Conservation (phyloP, 2,329 filamentous ascomycete species). For the Periconia digitata region DNA sequence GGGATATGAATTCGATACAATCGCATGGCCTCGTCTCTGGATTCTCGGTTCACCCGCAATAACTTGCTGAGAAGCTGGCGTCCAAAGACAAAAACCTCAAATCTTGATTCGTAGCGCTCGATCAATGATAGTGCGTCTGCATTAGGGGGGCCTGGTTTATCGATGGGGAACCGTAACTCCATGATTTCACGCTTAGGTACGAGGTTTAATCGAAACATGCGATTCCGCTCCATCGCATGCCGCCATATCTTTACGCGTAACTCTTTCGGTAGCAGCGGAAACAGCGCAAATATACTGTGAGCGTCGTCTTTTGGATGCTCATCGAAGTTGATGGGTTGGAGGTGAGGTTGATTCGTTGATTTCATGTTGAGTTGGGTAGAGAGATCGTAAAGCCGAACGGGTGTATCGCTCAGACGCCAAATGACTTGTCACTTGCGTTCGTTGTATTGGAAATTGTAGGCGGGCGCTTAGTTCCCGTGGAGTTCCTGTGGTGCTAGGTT, state of each 20-base stretch:
- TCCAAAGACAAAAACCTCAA: neutral
- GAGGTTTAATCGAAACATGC: neutral
- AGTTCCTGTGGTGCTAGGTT: too few species aligned
- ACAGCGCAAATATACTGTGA: neutral
- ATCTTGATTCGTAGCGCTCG: neutral
- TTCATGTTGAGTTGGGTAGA: neutral
- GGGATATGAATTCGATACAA: slow-evolving; percentile 4
- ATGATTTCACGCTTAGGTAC: neutral
- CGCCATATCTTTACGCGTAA: slow-evolving; percentile 3
- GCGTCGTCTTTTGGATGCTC: neutral
- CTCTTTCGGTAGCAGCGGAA: slow-evolving; percentile 1
- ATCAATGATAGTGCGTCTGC: neutral
- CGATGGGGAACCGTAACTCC: neutral
- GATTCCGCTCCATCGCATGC: slow-evolving; percentile 1
- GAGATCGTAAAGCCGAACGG: neutral
- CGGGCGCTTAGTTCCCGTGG: too few species aligned
- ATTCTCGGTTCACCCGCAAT: slow-evolving; percentile 2
- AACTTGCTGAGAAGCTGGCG: neutral
- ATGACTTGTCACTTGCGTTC: too few species aligned
- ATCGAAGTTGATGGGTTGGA: slow-evolving; percentile 1
- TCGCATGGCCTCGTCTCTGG: neutral
- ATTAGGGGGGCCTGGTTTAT: neutral
- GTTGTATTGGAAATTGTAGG: too few species aligned
- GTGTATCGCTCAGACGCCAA: neutral
- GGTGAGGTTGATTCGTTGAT: slow-evolving; percentile 1